Conservation (phyloP, 2,329 filamentous ascomycete species). For the Trichoderma sp. region DNA sequence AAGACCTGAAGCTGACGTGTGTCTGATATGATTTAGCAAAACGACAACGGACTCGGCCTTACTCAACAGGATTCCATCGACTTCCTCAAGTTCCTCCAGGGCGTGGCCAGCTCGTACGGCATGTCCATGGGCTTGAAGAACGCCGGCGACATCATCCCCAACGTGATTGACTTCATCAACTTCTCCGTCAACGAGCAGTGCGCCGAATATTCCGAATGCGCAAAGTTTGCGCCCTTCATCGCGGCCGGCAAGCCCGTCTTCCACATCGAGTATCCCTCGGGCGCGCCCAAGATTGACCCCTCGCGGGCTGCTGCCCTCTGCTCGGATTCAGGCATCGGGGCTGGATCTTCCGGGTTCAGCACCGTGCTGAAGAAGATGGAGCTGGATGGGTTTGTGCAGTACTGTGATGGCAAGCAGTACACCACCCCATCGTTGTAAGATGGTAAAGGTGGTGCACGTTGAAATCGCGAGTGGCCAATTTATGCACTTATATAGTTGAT, state of each 20-base stretch:
- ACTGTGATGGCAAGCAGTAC: constrained; percentile 49
- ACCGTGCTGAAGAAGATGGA: constrained; percentile 69
- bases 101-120: constrained; percentile 55
- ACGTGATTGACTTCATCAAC: constrained; percentile 55
- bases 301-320: constrained; percentile 49
- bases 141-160: constrained; percentile 60
- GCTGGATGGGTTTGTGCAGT: constrained; percentile 65
- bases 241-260: constrained; percentile 68
- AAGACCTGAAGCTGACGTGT: neutral
- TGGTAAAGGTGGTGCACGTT: neutral
- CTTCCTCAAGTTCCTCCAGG: constrained; percentile 64
- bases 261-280: constrained; percentile 71
- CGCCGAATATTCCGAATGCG: constrained; percentile 62
- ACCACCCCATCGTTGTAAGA: constrained; percentile 31
- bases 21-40: constrained; percentile 45
- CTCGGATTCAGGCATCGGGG: constrained; percentile 42
- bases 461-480: neutral
- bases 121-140: constrained; percentile 72
- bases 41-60: constrained; percentile 64
- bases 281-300: constrained; percentile 45
- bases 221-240: constrained; percentile 61
- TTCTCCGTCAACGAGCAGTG: constrained; percentile 76
- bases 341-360: constrained; percentile 57
- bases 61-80: constrained; percentile 60
- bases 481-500: neutral